These are phyloP conservation scores for Nicotiana paniculata DNA, from an alignment of 257 asterid genomes.

Conservation along the genomic window DNA sequence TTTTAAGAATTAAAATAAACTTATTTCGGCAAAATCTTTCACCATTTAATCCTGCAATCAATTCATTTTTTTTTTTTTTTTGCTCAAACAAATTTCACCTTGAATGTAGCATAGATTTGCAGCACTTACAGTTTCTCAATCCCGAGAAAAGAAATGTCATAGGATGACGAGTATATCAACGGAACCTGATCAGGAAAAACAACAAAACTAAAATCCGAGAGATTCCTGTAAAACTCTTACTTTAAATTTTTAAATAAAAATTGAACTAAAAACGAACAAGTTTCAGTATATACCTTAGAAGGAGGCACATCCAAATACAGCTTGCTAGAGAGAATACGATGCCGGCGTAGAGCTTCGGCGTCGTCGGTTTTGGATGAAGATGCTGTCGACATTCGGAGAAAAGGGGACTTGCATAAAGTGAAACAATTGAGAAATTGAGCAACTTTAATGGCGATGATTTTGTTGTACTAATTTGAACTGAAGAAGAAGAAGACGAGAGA, in stretches of 20 bases:
- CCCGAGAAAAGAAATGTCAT: constrained; percentile 77
- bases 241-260: background rate
- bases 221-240: too few species aligned
- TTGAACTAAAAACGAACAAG: background rate
- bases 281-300: constrained; percentile 40
- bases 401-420: background rate
- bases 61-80: background rate
- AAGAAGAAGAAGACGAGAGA: background rate
- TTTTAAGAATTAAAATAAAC: too few species aligned
- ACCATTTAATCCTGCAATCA: background rate
- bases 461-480: background rate
- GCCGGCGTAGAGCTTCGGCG: constrained; percentile 45
- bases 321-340: constrained; percentile 65
- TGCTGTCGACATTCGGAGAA: constrained; percentile 24
- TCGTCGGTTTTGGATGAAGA: constrained; percentile 28
- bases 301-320: constrained; percentile 75
- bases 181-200: constrained; percentile 53
- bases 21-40: too few species aligned
- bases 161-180: constrained; percentile 67
- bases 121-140: constrained; percentile 74
- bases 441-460: constrained; percentile 12
- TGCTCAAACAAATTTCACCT: background rate
- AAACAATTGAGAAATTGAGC: constrained; percentile 11
- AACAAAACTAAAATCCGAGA: background rate
- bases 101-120: background rate